Conservation (phyloP, 805 yeast species). For the Nakazawaea anatomiae region DNA sequence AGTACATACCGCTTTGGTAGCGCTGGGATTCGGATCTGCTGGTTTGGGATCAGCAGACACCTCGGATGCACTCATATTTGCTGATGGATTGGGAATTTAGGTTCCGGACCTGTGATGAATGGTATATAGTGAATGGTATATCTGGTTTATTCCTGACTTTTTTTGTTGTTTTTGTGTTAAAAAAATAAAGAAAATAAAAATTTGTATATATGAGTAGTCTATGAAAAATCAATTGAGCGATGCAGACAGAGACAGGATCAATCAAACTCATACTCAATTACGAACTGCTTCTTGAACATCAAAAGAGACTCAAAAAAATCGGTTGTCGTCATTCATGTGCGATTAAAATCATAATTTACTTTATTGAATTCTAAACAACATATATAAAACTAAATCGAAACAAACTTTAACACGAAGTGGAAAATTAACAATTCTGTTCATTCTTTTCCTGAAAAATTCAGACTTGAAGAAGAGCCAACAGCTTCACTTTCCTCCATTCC, state of each 20-base stretch:
- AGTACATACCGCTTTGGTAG: neutral
- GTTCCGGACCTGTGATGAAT: neutral
- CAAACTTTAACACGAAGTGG: neutral
- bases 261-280: no score
- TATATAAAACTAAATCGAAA: no score
- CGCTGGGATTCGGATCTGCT: neutral
- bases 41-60: neutral
- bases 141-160: neutral
- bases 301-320: no score
- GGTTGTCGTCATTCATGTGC: no score
- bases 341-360: no score
- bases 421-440: neutral
- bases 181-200: neutral
- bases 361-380: no score
- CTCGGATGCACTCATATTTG: neutral
- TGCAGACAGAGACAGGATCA: neutral
- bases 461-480: neutral
- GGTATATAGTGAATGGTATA: no score
- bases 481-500: neutral
- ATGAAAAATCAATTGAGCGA: neutral
- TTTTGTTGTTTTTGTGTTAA: no score
- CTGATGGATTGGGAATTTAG: neutral
- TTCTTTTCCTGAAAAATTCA: neutral
- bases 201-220: neutral
- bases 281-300: no score